Conservation (phyloP, 2,329 filamentous ascomycete species). For the Neonectria coccinea region DNA sequence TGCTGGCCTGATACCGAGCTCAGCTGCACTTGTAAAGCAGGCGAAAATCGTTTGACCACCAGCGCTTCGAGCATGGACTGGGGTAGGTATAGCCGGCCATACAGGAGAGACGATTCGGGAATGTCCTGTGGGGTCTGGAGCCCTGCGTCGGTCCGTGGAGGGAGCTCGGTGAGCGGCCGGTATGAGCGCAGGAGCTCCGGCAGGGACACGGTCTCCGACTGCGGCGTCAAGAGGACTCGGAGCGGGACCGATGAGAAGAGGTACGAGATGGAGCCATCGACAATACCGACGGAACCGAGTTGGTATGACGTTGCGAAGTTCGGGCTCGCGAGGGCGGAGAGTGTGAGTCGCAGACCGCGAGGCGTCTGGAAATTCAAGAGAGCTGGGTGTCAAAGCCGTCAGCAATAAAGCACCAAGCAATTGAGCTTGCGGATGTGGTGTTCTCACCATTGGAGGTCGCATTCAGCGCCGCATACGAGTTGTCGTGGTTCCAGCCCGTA, state of each 20-base stretch:
- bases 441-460: constrained; percentile 80
- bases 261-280: constrained; percentile 97
- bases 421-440: constrained; percentile 9
- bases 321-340: constrained; percentile 90
- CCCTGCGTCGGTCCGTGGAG: constrained; percentile 43
- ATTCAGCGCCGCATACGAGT: constrained; percentile 89
- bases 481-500: constrained; percentile 90
- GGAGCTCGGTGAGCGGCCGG: constrained; percentile 77
- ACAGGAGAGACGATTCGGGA: constrained; percentile 70
- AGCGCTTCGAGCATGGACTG: constrained; percentile 88
- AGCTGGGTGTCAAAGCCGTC: constrained; percentile 59
- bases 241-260: constrained; percentile 91
- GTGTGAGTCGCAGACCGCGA: constrained; percentile 82
- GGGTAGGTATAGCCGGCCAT: constrained; percentile 84
- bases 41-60: constrained; percentile 81
- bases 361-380: constrained; percentile 91
- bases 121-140: constrained; percentile 44
- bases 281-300: constrained; percentile 87
- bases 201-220: constrained; percentile 81
- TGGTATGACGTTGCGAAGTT: constrained; percentile 96
- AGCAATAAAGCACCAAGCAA: constrained; percentile 31
- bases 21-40: constrained; percentile 82
- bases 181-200: constrained; percentile 85
- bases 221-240: constrained; percentile 69
- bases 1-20: constrained; percentile 80